These are phyloP conservation scores for Strigomonas oncopelti DNA, from an alignment of 208 protist genomes.

Conservation along the genomic window DNA sequence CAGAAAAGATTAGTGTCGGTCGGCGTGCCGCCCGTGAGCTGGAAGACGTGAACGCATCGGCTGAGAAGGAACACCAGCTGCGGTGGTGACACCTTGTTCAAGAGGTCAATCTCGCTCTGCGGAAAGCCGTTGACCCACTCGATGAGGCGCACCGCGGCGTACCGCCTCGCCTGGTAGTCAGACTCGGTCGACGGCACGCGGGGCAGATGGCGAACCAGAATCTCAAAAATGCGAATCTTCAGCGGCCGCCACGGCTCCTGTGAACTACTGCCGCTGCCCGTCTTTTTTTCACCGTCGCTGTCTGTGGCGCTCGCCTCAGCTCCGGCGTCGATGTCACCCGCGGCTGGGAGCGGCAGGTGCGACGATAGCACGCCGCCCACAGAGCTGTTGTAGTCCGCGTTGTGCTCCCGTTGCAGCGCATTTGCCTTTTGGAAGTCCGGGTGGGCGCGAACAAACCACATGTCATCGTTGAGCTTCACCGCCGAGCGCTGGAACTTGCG, in stretches of 20 bases:
- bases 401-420: conserved; percentile 29
- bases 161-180: neutral
- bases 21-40: conserved; percentile 48
- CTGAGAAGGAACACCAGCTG: conserved; percentile 41
- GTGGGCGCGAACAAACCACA: conserved; percentile 75
- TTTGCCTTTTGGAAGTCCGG: conserved; percentile 64
- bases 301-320: neutral
- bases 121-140: conserved; percentile 75
- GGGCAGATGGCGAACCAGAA: conserved; percentile 63
- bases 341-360: conserved; percentile 14
- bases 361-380: conserved; percentile 35
- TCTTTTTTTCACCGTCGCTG: neutral
- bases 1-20: conserved; percentile 50
- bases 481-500: conserved; percentile 34
- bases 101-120: conserved; percentile 42
- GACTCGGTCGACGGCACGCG: conserved; percentile 29
- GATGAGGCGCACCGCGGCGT: conserved; percentile 30
- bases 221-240: conserved; percentile 53
- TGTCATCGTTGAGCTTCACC: conserved; percentile 70
- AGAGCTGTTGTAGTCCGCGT: conserved; percentile 38
- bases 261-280: no score
- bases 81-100: conserved; percentile 51
- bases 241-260: conserved; percentile 9
- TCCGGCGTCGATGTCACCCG: neutral
- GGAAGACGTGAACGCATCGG: conserved; percentile 67